Percentiles rank a stretch among this genome's conserved stretches.
Conservation (phyloP, 805 yeast genomes). For the Candida multigemmis region DNA sequence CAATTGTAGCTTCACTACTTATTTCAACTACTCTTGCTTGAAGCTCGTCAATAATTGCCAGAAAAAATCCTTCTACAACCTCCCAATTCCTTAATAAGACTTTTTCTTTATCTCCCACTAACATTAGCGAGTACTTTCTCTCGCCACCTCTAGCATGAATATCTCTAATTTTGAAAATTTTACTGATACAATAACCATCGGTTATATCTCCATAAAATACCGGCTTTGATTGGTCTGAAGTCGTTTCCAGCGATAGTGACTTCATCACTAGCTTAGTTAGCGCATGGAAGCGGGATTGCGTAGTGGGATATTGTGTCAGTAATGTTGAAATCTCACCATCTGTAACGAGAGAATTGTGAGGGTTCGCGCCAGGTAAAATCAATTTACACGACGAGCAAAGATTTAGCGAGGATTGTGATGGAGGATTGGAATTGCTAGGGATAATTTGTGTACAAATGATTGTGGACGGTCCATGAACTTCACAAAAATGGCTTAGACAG, state of each 20-base stretch:
- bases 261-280: constrained; percentile 54
- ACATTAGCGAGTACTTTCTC: constrained; percentile 53
- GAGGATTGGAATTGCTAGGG: constrained; percentile 10
- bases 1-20: constrained; percentile 6
- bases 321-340: constrained; percentile 9
- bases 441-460: constrained; percentile 50
- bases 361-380: constrained; percentile 33
- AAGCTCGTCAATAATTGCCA: constrained; percentile 21
- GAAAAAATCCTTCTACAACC: constrained; percentile 28
- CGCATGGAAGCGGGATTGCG: constrained; percentile 38
- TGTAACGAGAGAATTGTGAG: constrained; percentile 9
- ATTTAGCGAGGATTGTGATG: constrained; percentile 32
- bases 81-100: constrained; percentile 49
- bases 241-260: constrained; percentile 59
- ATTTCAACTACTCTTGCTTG: constrained; percentile 10
- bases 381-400: constrained; percentile 56
- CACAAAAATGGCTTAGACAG: constrained; percentile 68
- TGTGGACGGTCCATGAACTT: constrained; percentile 66
- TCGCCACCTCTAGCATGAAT: constrained; percentile 67
- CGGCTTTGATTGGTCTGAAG: constrained; percentile 50
- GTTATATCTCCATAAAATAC: constrained; percentile 54
- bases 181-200: constrained; percentile 51
- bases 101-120: constrained; percentile 47
- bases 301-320: constrained; percentile 54
- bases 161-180: constrained; percentile 56